phyloP scores from a whole-genome alignment of 2,329 filamentous ascomycete species.

The Apiospora rasikravindrae region DNA sequence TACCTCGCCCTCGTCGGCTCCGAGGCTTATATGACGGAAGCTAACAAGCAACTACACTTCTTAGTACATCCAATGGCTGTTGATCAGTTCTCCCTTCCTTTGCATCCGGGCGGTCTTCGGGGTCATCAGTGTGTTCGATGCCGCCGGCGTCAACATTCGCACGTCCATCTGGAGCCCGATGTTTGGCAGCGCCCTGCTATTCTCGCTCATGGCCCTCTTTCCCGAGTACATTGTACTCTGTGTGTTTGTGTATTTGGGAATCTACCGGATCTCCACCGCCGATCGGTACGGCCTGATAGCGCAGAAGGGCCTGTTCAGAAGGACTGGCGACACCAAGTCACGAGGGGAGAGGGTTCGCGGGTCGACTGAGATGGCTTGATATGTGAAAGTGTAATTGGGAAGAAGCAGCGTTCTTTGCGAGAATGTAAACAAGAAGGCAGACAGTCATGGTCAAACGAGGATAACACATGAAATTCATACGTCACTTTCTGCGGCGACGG shows the following conservation, averaged over 20 bases:
- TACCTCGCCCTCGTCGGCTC: too few relatives aligned
- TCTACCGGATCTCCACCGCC: neutral
- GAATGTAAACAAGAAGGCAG: neutral
- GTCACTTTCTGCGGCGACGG: too few relatives aligned
- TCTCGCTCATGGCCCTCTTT: slow-evolving; percentile 24
- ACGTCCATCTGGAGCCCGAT: slow-evolving; percentile 24
- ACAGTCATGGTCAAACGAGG: neutral
- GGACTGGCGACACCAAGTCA: neutral
- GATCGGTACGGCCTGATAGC: neutral
- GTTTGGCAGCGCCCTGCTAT: slow-evolving; percentile 23
- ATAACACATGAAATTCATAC: neutral
- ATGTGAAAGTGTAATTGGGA: neutral
- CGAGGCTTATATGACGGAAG: too few relatives aligned
- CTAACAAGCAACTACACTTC: too few relatives aligned
- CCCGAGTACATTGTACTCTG: slow-evolving; percentile 24
- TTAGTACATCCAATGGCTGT: slow-evolving; percentile 21
- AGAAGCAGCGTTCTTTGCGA: neutral
- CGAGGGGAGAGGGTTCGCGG: neutral
- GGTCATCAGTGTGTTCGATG: slow-evolving; percentile 20
- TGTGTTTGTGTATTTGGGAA: slow-evolving; percentile 22
- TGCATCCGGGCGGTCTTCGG: slow-evolving; percentile 20
- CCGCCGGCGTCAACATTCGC: neutral
- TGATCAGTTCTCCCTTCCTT: slow-evolving; percentile 20
- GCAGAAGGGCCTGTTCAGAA: neutral
- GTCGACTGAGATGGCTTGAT: neutral